Base-by-base conservation (phyloP, 1,284 basidiomycete species). In the Athelia sp. region DNA sequence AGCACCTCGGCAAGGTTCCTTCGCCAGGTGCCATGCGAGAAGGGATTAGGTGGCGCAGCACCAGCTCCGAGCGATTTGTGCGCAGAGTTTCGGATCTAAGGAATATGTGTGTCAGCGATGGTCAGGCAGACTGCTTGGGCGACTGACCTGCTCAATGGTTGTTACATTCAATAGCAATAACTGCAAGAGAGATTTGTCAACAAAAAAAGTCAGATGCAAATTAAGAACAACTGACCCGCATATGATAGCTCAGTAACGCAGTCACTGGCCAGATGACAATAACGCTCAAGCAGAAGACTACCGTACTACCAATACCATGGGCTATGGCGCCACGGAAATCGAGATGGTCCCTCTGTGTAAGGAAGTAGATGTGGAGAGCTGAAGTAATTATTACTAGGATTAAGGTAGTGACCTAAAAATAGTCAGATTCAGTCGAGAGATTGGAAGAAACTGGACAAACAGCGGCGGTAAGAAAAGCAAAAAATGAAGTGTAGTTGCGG, bases 401-500 rank as follows among this genome's bases (percentile, higher is more conserved):
- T 43, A 86, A 75, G 3, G 84, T 82, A 35, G 84, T 67, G 29
- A 82, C 78, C 88, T 92, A 58, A 6, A 23, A 32, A 21, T 40
- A 40, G 36, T 40, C 31, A 43, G 42, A 51, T 49, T 57, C 43
- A 51, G 42, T 47, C 24, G 40, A 45, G 38, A 45, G 45, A 36
- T 44, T 47, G 44, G 40, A 40, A 44, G 45, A 34, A 31, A 47
- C 45, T 49, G 53, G 40, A 79, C 88, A 66, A 62, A 93, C 88
- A 10, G 81, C 78, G 31, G 81, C 78, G 45, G 84, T 66, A 23
- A 97, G 74, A 58, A 93, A 82, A 2, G 81, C 80, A 56, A 95
- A 84, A 69, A 98, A 98, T 19, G 85, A 79, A 21, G 90, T 88
- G 66, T 98, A 97, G 65, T 96, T 97, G 45, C 93, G 84, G 46